Base-by-base conservation (phyloP, 306 rosid species). In the Begonia peltatifolia region DNA sequence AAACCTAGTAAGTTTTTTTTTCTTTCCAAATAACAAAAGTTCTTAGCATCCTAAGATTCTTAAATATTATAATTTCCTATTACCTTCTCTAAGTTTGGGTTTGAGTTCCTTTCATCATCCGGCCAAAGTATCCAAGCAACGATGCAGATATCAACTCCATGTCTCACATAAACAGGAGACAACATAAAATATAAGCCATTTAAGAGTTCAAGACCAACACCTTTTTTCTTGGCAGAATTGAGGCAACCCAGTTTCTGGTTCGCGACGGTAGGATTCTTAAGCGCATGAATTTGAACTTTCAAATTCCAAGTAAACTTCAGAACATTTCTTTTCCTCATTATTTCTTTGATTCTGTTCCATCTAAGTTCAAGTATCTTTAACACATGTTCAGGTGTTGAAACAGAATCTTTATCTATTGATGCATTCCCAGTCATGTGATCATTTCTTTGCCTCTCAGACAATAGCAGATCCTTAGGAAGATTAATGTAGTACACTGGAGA, bases 91-190 rank as follows among this genome's bases (percentile, higher is more conserved):
- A 90, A 66, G 79, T 85, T 85, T 15, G 87, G 94, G 71, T 66
- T 72, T 58, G 92, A 80, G 73, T 76, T 85, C 65, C 90, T 80
- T 77, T 78, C 95, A 63, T 90, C 97, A 68, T 85, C 95, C n/a
- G 97, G 95, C 95, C 97, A 90, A 54, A 90, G 87, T 76, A 90
- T 69, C 97, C 97, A 90, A 35, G 92, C 67, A 55, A 76, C 85
- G 59, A 83, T 61, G 65, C 84, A 78, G 71, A 80, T 55, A 61
- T 90, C 97, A 73, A 85, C 77, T 65, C 83, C 92, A 73, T 74
- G 71, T 54, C 60, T 66, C 54, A 80, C 63, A 52, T 53, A 63
- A 54, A 83, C 66, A 3, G 84, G 69, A 51, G 97, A 64, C 63
- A 83, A 69, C 63, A 85, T 59, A 20, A 83, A 16, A 20, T 66